Evolutionary conservation across 2,329 filamentous ascomycete species (phyloP).

Genomic region (Annulohypoxylon truncatum): DNA sequence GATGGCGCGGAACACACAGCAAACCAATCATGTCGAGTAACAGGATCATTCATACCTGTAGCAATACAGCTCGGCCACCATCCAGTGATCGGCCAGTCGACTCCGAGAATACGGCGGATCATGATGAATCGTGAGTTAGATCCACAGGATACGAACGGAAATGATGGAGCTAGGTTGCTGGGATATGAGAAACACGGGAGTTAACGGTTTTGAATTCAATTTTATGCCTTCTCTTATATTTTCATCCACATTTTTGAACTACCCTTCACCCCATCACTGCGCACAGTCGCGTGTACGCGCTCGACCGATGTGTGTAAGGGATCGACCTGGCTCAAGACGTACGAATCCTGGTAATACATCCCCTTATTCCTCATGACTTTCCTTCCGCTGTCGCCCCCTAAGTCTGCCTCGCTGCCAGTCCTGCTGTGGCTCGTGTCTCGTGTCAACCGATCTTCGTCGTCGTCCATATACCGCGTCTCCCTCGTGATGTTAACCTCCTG

Average conservation of each 20-base stretch:
- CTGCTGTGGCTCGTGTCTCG: conserved; percentile 33
- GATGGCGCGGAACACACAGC: conserved; percentile 27
- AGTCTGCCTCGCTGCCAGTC: conserved; percentile 40
- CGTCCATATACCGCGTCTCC: conserved; percentile 42
- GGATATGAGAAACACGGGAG: background rate
- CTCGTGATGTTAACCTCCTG: conserved; percentile 46
- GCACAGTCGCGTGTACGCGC: conserved; percentile 30
- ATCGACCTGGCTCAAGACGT: conserved; percentile 40
- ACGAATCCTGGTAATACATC: conserved; percentile 41
- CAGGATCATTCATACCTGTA: background rate
- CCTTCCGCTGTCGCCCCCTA: conserved; percentile 7
- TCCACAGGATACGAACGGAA: background rate
- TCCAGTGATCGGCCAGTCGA: background rate
- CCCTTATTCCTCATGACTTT: conserved; percentile 28
- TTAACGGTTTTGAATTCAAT: conserved; percentile 5
- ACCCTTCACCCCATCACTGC: conserved; percentile 28
- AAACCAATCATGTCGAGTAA: background rate
- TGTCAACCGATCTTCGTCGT: conserved; percentile 42
- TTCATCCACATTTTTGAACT: conserved; percentile 40
- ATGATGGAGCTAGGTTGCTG: background rate
- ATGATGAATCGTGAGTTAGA: background rate
- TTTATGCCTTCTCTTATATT: conserved; percentile 28
- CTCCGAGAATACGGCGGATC: too few relatives aligned
- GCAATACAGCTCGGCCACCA: background rate
- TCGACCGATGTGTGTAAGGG: conserved; percentile 34